Base-by-base conservation (phyloP, 2,329 filamentous ascomycete genomes). In the Ophiostoma pallidulum region DNA sequence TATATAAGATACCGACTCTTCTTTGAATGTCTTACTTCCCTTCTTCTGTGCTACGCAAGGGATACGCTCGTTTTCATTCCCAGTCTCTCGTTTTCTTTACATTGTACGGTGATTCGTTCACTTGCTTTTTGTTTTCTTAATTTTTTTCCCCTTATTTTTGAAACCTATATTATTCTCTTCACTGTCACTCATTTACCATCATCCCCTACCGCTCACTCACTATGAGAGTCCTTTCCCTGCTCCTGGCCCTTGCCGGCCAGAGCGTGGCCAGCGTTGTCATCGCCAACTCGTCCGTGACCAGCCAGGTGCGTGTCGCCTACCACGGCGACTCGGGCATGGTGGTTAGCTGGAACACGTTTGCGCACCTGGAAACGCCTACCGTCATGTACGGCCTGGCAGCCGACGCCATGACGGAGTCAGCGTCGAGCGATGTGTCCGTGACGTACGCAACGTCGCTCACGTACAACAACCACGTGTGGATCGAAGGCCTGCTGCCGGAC, bases 381-480 rank as follows among this genome's bases (percentile, higher is more conserved):
- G 63, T 66, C 20, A 44, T 50, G 26, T 64, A 59, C 41, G 62
- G 63, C 8, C 41, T 51, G 22, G 8, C 29, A 8, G 31, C 40
- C 19, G 49, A 58, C 41, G 35, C 48, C 13, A 52, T 65, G 20
- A 45, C 48, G 42, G 14, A 53, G 22, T 49, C 48, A 20, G 58
- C 60, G 16, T 52, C 51, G 5, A 61, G 59, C 28, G 47, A 56
- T 28, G 51, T 58, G 14, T 62, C 60, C 1, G 43, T 59, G 4
- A 62, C 61, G 2, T 63, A 63, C 52, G 47, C 53, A 14, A 63
- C 60, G 14, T 63, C 61, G 9, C 50, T 54, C n/a, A 64, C 60
- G 0, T 64, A 62, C 53, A 59, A 58, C 56, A 64, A 74, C 59
- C 66, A 74, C 39, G 70, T 75, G 14, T 63, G 64, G 48, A 63